Percentiles rank a stretch among this genome's conserved stretches.
These are phyloP conservation scores for Aquanectria penicillioides DNA, from an alignment of 2,329 filamentous ascomycete genomes.

Conservation along the genomic window DNA sequence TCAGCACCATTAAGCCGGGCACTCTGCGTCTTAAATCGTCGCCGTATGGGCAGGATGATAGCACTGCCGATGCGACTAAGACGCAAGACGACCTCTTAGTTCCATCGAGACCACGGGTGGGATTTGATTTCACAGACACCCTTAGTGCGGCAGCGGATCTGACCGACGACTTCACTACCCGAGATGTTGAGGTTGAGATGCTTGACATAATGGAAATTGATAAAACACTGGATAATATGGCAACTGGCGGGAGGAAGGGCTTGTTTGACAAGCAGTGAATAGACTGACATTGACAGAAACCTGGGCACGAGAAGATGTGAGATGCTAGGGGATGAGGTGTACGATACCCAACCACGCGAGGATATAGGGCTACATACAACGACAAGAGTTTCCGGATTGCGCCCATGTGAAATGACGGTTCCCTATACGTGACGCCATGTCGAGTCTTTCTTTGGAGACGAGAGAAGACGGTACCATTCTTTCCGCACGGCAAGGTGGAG, in stretches of 20 bases:
- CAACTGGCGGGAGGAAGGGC: conserved; percentile 58
- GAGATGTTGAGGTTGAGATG: conserved; percentile 69
- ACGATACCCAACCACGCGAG: conserved; percentile 51
- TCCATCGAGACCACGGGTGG: conserved; percentile 47
- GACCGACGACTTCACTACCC: conserved; percentile 57
- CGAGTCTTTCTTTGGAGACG: conserved; percentile 3
- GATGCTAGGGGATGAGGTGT: conserved; percentile 39
- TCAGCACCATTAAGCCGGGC: conserved; percentile 57
- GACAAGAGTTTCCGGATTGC: conserved; percentile 11
- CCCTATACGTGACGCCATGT: conserved; percentile 4
- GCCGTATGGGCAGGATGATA: conserved; percentile 41
- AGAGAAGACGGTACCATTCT: background rate
- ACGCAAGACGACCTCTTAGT: conserved; percentile 37
- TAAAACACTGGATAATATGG: conserved; percentile 65
- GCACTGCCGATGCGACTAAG: conserved; percentile 21
- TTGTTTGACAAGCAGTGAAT: conserved; percentile 58
- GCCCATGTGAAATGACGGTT: conserved; percentile 9
- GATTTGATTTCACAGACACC: conserved; percentile 62
- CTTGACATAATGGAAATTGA: conserved; percentile 75
- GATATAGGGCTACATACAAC: conserved; percentile 23
- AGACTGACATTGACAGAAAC: conserved; percentile 40
- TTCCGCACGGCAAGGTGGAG: conserved; percentile 79
- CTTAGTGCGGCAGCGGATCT: conserved; percentile 64
- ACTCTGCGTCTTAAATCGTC: conserved; percentile 46
- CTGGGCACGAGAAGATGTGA: conserved; percentile 31